Evolutionary conservation across 2,329 filamentous ascomycete species (phyloP).

Genomic region (Colletotrichum sp.): DNA sequence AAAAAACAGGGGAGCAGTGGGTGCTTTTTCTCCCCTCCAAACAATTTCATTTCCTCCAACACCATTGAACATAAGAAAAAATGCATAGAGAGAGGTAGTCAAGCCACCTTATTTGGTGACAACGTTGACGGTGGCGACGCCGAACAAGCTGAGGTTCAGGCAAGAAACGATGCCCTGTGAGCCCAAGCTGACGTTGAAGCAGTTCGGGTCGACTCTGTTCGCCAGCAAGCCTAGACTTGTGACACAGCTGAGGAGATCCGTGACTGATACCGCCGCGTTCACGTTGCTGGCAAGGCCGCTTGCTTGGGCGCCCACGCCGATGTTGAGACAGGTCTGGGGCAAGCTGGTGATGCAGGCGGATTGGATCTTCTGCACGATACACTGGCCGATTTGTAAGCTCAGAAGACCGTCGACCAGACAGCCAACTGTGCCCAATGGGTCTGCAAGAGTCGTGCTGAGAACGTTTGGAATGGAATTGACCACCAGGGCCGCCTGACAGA

Average conservation of each 20-base stretch:
- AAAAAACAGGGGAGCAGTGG: background rate
- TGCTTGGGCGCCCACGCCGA: background rate
- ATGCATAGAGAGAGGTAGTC: background rate
- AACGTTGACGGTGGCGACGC: background rate
- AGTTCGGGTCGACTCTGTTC: background rate
- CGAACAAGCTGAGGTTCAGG: conserved; percentile 12
- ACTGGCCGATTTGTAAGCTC: background rate
- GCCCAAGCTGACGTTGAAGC: background rate
- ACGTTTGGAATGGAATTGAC: background rate
- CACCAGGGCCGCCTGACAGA: background rate
- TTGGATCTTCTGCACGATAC: background rate
- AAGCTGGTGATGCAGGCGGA: background rate
- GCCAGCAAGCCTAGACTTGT: background rate
- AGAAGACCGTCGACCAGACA: background rate
- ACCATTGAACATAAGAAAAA: background rate
- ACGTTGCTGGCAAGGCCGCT: background rate
- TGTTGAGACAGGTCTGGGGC: background rate
- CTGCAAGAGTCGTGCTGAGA: background rate
- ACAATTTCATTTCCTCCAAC: conserved; percentile 3
- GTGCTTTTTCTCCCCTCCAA: background rate
- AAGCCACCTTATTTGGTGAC: background rate
- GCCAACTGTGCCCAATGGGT: background rate
- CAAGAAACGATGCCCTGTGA: background rate
- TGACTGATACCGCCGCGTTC: background rate
- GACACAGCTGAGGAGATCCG: background rate